Percentiles rank a stretch among this genome's conserved stretches.
Conservation (phyloP, 73 alveolate species). For the Paraurostyla sp. region DNA sequence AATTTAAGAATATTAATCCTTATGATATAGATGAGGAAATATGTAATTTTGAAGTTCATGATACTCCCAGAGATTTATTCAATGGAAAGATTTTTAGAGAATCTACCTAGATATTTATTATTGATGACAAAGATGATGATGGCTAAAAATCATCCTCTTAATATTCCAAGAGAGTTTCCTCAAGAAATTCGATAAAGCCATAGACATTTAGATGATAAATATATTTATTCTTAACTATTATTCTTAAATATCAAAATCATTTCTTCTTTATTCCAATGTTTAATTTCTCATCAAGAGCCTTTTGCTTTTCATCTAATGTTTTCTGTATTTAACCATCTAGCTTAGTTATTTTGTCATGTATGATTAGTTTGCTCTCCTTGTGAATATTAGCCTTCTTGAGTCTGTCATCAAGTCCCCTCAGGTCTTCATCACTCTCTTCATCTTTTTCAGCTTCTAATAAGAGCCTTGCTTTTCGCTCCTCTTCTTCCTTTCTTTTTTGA, state of each 20-base stretch:
- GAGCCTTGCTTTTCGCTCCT: neutral
- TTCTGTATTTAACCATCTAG: neutral
- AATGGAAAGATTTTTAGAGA: neutral
- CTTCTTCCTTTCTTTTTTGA: neutral
- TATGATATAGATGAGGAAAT: neutral
- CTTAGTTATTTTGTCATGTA: neutral
- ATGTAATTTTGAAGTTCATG: neutral
- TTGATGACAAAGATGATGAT: neutral
- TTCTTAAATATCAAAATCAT: slow-evolving; percentile 30
- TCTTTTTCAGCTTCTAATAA: neutral
- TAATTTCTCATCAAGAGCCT: slow-evolving; percentile 27
- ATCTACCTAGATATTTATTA: neutral
- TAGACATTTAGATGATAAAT: too few species aligned
- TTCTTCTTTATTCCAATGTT: slow-evolving; percentile 15
- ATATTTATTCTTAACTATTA: too few species aligned
- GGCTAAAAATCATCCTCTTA: neutral
- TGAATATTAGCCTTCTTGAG: slow-evolving; percentile 28
- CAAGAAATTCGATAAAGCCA: too few species aligned
- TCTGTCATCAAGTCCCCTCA: slow-evolving; percentile 4
- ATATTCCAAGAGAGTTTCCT: neutral
- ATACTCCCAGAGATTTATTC: neutral
- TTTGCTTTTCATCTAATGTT: neutral
- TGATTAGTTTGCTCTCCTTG: slow-evolving; percentile 28
- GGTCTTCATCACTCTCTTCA: slow-evolving; percentile 29
- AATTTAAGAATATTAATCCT: neutral